Percentiles rank a stretch among this genome's conserved stretches.
Evolutionary conservation across 495 filamentous ascomycete species (phyloP).

Genomic region (Xylaria palmicola): DNA sequence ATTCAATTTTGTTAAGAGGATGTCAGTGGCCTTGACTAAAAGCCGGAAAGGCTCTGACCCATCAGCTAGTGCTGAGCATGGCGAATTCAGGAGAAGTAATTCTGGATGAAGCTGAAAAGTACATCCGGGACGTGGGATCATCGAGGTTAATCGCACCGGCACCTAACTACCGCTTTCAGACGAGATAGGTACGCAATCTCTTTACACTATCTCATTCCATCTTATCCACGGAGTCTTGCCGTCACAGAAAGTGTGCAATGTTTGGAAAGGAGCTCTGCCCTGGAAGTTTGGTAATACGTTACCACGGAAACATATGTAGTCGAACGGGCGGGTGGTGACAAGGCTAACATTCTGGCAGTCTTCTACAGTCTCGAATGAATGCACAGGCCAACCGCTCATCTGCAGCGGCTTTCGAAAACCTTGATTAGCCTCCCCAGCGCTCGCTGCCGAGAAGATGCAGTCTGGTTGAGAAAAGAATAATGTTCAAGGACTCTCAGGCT

Average conservation of each 20-base stretch:
- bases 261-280: neutral
- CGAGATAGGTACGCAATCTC: neutral
- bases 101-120: constrained; percentile 15
- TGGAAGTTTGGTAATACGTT: neutral
- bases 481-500: neutral
- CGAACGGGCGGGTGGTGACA: neutral
- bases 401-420: neutral
- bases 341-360: neutral
- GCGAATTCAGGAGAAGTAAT: constrained; percentile 14
- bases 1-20: constrained; percentile 19
- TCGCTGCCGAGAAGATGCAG: neutral
- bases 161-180: neutral
- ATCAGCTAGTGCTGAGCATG: constrained; percentile 19
- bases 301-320: neutral
- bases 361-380: too few species aligned
- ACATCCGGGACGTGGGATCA: neutral
- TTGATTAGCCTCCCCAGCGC: neutral
- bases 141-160: neutral
- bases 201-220: neutral
- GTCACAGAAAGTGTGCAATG: neutral
- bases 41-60: constrained; percentile 21
- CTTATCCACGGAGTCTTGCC: neutral
- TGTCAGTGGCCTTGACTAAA: constrained; percentile 24
- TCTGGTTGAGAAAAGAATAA: neutral
- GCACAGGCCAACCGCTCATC: neutral